phyloP scores from a whole-genome alignment of 371 early-diverging fungal genomes.

The Rhizopus arrhizus region DNA sequence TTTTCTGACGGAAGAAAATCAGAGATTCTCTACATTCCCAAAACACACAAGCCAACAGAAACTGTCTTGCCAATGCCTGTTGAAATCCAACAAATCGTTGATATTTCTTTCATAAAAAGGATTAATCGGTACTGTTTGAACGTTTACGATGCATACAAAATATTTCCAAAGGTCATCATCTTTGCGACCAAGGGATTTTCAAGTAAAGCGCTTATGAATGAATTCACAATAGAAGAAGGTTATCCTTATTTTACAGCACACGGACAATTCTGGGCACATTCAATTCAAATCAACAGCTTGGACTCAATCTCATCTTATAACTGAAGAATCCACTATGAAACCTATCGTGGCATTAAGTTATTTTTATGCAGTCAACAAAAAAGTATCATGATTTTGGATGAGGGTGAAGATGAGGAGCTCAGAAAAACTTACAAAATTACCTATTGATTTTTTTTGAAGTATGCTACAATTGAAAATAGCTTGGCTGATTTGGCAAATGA shows the following conservation, averaged over 20 bases:
- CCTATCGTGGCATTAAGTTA: constrained; percentile 13
- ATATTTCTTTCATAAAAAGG: constrained; percentile 12
- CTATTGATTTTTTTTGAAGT: constrained; percentile 8
- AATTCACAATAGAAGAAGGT: constrained; percentile 3
- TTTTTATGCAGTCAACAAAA: constrained; percentile 15
- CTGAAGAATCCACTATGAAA: constrained; percentile 11
- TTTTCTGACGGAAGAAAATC: constrained; percentile 12
- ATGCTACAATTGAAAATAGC: constrained; percentile 11
- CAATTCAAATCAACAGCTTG: constrained; percentile 7
- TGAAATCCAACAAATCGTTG: constrained; percentile 18
- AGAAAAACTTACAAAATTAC: constrained; percentile 14
- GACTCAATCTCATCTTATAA: constrained; percentile 12
- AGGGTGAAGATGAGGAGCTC: constrained; percentile 13
- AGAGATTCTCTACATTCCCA: constrained; percentile 7
- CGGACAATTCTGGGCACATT: constrained; percentile 8
- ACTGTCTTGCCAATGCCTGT: constrained; percentile 8
- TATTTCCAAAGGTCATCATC: constrained; percentile 13
- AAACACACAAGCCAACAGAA: constrained; percentile 7
- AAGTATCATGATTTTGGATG: constrained; percentile 11
- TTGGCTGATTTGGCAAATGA: constrained; percentile 9
- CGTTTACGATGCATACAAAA: constrained; percentile 9
- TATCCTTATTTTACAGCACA: constrained; percentile 9
- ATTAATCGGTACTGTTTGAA: constrained; percentile 13
- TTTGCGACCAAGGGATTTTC: constrained; percentile 8
- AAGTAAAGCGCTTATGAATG: constrained; percentile 10